Conservation (phyloP, 371 early-diverging fungal genomes). For the Mortierella sp. region DNA sequence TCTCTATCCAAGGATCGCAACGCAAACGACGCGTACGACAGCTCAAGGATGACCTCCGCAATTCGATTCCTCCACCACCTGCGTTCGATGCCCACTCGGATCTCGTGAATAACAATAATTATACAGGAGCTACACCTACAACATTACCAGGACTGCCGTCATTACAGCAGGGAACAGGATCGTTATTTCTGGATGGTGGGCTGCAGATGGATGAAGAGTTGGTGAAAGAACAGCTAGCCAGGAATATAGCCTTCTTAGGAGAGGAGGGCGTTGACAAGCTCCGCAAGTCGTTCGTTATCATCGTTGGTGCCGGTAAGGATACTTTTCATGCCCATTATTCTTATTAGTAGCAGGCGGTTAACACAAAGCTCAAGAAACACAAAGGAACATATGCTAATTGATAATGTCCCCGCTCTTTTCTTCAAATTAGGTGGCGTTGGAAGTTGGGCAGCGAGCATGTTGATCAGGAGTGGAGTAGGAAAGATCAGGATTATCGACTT, state of each 20-base stretch:
- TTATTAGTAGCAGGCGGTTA: no score
- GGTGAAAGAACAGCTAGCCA: constrained; percentile 87
- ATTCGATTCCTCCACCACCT: constrained; percentile 45
- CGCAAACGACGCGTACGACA: constrained; percentile 37
- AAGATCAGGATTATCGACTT: constrained; percentile 94
- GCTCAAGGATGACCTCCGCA: constrained; percentile 47
- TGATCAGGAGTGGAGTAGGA: constrained; percentile 90
- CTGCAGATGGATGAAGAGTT: constrained; percentile 70
- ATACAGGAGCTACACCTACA: constrained; percentile 6
- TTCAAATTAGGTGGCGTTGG: constrained; percentile 84
- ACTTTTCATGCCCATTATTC: no score
- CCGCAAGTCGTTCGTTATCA: constrained; percentile 85
- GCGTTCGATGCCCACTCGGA: constrained; percentile 18
- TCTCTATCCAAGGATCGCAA: constrained; percentile 43
- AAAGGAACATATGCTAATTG: background rate
- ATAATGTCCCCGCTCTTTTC: background rate
- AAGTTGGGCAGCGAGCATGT: constrained; percentile 92
- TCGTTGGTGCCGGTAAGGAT: constrained; percentile 86
- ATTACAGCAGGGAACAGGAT: background rate
- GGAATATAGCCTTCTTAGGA: constrained; percentile 91
- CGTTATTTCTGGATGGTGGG: constrained; percentile 5
- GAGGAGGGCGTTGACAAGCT: constrained; percentile 78
- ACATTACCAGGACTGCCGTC: constrained; percentile 8
- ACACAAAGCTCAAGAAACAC: no score
- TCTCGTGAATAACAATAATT: background rate